Base-by-base conservation (phyloP, 176 grass and related monocot species). In the Tuctoria greenei region DNA sequence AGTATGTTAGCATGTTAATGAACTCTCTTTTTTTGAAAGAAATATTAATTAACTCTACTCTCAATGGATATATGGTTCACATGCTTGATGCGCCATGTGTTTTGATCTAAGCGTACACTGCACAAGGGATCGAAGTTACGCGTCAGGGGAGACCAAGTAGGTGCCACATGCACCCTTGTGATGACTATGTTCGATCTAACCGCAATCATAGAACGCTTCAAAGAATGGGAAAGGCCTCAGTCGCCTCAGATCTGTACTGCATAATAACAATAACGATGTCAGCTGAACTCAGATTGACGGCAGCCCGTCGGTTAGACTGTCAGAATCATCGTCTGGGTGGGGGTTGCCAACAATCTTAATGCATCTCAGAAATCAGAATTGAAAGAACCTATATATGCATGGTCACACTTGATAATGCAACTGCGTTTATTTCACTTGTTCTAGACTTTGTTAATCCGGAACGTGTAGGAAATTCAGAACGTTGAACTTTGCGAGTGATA, bases 171-270 rank as follows among this genome's bases (percentile, higher is more conserved):
- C 74, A 74, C 0, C 35, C 14, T 72, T 18, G 75, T 56, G 80
- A 88, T 46, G 75, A 79, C 40, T 13, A 69, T 70, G 69, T 79
- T 79, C 44, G 63, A 64, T 88, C 86, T 34, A 75, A 84, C 75
- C 56, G 64, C 86, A 83, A 79, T 75, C 81, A 80, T 84, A 71
- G 76, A 74, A 84, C 62, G 76, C 86, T 80, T 88, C 57, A 80
- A 57, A 84, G 69, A 51, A 65, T 50, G 59, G 55, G 71, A 88
- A 84, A 84, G 71, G 81, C 50, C 81, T 2, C 21, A 0, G 76
- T 80, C 76, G 36, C 62, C 63, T 51, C 71, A 76, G 63, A 74
- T 64, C 57, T 80, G 60, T 34, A 20, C 58, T 35, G 39, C 35
- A 16, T 69, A 68, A 44, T 67, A 76, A 64, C 49, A 20, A 12